Conservation (phyloP, 2,329 filamentous ascomycete species). For the Cladophialophora carrionii region DNA sequence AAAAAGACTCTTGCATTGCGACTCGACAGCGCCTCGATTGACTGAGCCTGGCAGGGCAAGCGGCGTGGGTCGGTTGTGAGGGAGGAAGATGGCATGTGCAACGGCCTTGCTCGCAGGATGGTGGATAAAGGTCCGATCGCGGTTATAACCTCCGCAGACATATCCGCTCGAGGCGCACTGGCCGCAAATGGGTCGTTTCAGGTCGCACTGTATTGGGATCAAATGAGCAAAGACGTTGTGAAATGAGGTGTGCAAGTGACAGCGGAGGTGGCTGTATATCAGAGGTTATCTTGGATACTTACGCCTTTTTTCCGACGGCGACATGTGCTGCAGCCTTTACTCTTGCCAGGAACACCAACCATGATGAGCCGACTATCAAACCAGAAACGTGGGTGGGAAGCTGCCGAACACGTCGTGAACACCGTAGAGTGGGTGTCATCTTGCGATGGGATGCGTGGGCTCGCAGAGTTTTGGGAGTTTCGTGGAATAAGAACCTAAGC, state of each 20-base stretch:
- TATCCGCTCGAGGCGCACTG: slow-evolving; percentile 63
- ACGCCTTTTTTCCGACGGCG: slow-evolving; percentile 63
- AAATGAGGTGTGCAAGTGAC: slow-evolving; percentile 11
- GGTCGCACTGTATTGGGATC: slow-evolving; percentile 59
- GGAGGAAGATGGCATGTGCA: slow-evolving; percentile 32
- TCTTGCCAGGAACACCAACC: slow-evolving; percentile 67
- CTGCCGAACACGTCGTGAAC: slow-evolving; percentile 3
- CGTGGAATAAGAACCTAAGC: background rate
- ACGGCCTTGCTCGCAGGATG: slow-evolving; percentile 36
- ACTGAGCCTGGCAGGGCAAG: slow-evolving; percentile 31
- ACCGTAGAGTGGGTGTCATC: slow-evolving; percentile 17
- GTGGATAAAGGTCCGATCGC: slow-evolving; percentile 64
- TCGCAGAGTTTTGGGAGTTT: slow-evolving; percentile 2
- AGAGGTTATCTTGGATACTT: slow-evolving; percentile 38
- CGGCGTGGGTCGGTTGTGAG: slow-evolving; percentile 20
- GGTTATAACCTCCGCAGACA: slow-evolving; percentile 65
- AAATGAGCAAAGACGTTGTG: background rate
- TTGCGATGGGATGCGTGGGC: slow-evolving; percentile 6
- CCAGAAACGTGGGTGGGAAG: slow-evolving; percentile 17
- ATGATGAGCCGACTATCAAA: slow-evolving; percentile 43
- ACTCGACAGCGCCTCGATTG: slow-evolving; percentile 28
- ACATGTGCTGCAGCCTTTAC: slow-evolving; percentile 67
- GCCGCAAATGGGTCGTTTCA: slow-evolving; percentile 62
- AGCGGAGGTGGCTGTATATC: background rate
- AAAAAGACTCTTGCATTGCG: slow-evolving; percentile 36